Conservation (phyloP, 2,329 filamentous ascomycete species). For the Venturia effusa region DNA sequence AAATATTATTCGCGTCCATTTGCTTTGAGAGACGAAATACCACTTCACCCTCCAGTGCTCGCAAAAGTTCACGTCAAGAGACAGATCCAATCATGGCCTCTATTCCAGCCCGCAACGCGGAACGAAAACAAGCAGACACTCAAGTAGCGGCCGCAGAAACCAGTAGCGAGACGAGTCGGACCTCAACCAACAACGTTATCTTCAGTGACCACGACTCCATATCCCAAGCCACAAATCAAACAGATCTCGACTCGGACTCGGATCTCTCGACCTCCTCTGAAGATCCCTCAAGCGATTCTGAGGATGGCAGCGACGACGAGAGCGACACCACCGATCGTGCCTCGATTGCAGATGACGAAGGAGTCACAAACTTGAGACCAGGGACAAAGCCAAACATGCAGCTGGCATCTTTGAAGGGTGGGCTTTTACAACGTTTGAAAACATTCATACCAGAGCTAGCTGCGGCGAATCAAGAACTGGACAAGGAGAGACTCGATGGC, state of each 20-base stretch:
- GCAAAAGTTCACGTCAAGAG: not conserved
- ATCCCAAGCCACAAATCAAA: not conserved
- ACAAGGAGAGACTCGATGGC: conserved; percentile 27
- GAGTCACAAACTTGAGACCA: conserved; percentile 10
- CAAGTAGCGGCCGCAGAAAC: conserved; percentile 2
- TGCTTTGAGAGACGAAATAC: too few species aligned
- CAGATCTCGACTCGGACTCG: conserved; percentile 3
- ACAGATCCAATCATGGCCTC: not conserved
- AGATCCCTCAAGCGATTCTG: conserved; percentile 17
- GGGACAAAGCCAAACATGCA: conserved; percentile 9
- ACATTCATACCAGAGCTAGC: conserved; percentile 32
- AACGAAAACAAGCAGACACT: not conserved
- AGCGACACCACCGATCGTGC: conserved; percentile 22
- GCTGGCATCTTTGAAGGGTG: not conserved
- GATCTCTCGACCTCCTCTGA: conserved; percentile 15
- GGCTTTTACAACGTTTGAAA: conserved; percentile 25
- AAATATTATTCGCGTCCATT: too few species aligned
- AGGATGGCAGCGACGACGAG: conserved; percentile 14
- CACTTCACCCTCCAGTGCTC: not conserved
- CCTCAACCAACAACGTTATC: not conserved
- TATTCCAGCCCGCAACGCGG: not conserved
- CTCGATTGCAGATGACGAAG: conserved; percentile 14
- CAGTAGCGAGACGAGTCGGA: not conserved
- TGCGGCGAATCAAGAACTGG: conserved; percentile 33
- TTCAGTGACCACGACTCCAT: conserved; percentile 8